Evolutionary conservation across 169 alveolate species (phyloP).

Genomic region (Plasmodium falciparum): DNA sequence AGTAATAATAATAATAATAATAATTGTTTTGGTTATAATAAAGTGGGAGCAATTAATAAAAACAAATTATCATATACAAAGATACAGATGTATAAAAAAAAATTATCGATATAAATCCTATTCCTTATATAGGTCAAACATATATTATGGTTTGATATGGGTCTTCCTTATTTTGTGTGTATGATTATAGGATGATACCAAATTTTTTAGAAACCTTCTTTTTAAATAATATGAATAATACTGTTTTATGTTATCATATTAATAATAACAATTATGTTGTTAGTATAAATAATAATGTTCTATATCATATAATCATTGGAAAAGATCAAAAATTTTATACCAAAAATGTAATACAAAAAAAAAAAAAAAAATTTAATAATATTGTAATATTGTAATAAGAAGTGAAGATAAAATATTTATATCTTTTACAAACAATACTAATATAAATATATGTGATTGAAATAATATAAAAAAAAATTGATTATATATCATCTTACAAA

Average conservation of each 20-base stretch:
- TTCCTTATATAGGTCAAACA: slow-evolving; percentile 32
- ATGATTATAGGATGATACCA: slow-evolving; percentile 29
- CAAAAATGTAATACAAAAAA: slow-evolving; percentile 8
- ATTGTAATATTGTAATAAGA: slow-evolving; percentile 42
- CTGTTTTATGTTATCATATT: slow-evolving; percentile 37
- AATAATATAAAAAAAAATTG: slow-evolving; percentile 4
- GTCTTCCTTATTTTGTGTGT: slow-evolving; percentile 27
- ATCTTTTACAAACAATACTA: slow-evolving; percentile 5
- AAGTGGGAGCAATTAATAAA: not conserved
- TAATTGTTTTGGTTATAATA: not conserved
- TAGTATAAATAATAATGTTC: slow-evolving; percentile 15
- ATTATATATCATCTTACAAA: slow-evolving; percentile 20
- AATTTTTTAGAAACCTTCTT: slow-evolving; percentile 12
- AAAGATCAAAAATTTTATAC: slow-evolving; percentile 8
- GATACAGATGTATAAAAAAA: slow-evolving; percentile 14
- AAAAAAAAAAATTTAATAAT: no score
- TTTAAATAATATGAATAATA: slow-evolving; percentile 19
- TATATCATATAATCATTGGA: slow-evolving; percentile 6
- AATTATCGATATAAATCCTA: slow-evolving; percentile 30
- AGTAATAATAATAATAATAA: no score
- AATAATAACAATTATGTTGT: slow-evolving; percentile 19
- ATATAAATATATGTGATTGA: slow-evolving; percentile 33
- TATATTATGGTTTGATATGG: slow-evolving; percentile 30
- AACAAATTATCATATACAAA: not conserved
- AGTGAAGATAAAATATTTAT: slow-evolving; percentile 21